Conservation (phyloP, 331 rosid species). For the Erythrophleum ivorense region DNA sequence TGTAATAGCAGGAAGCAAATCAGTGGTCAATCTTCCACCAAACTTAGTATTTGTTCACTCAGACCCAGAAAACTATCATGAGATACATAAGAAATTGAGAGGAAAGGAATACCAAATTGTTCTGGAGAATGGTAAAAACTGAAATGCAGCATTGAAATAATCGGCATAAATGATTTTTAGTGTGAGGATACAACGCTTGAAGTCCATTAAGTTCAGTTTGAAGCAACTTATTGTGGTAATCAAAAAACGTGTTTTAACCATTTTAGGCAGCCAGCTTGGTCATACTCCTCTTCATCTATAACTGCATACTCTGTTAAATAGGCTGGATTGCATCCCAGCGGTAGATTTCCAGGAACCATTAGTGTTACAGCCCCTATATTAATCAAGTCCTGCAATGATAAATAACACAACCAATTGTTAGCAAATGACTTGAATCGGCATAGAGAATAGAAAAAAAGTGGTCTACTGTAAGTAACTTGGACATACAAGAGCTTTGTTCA, state of each 20-base stretch:
- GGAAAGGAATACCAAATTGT: conserved; percentile 47
- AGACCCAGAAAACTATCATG: not conserved
- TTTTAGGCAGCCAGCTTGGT: conserved; percentile 54
- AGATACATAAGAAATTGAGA: not conserved
- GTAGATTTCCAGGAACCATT: conserved; percentile 58
- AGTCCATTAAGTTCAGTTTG: conserved; percentile 46
- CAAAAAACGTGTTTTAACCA: conserved; percentile 51
- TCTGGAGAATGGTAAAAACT: conserved; percentile 41
- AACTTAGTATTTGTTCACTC: not conserved
- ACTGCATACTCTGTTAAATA: conserved; percentile 42
- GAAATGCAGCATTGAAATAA: conserved; percentile 49
- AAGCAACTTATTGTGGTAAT: conserved; percentile 52
- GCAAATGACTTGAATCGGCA: conserved; percentile 17
- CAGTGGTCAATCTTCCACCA: not conserved
- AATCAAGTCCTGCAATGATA: conserved; percentile 52
- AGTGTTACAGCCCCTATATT: conserved; percentile 54
- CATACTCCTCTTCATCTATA: conserved; percentile 39
- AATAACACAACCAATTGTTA: not conserved
- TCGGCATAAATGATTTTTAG: conserved; percentile 58
- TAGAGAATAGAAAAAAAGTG: not conserved
- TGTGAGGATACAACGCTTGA: conserved; percentile 49
- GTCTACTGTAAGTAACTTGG: not conserved
- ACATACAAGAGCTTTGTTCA: not conserved
- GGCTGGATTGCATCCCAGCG: conserved; percentile 56
- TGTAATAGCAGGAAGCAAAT: conserved; percentile 35